These are phyloP conservation scores for Coemansia aciculifera DNA, from an alignment of 192 early-diverging fungal genomes.

Conservation along the genomic window DNA sequence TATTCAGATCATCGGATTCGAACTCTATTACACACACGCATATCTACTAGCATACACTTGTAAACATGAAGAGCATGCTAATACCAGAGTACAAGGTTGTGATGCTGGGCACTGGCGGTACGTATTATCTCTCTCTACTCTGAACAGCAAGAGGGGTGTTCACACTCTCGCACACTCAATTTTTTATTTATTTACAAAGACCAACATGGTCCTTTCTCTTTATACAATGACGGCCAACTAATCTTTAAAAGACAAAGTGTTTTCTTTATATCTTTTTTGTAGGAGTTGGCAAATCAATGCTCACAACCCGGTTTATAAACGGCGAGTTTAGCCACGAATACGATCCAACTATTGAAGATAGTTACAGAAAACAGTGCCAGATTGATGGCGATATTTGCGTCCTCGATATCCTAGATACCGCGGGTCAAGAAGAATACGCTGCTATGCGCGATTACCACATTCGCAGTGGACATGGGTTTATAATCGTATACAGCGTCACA, in stretches of 20 bases:
- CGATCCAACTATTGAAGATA: constrained; percentile 93
- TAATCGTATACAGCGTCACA: constrained; percentile 80
- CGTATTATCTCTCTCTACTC: constrained; percentile 20
- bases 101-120: constrained; percentile 90
- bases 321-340: constrained; percentile 91
- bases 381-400: constrained; percentile 80
- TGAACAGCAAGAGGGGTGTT: not conserved
- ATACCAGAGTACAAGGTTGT: constrained; percentile 92
- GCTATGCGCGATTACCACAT: constrained; percentile 87
- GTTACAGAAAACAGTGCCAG: constrained; percentile 83
- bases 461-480: constrained; percentile 83
- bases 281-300: constrained; percentile 81
- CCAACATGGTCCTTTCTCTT: not conserved
- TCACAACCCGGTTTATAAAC: constrained; percentile 93
- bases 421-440: constrained; percentile 83
- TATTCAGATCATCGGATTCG: not conserved
- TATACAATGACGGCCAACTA: not conserved
- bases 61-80: constrained; percentile 47
- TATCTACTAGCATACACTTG: not conserved
- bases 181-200: not conserved
- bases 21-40: constrained; percentile 3
- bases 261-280: constrained; percentile 1
- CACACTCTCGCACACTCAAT: constrained; percentile 7
- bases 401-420: constrained; percentile 90
- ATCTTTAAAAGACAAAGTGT: not conserved